Evolutionary conservation across 805 yeast species (phyloP), one percentile per base, ranked within the genome.

Genomic region (Candida ponderosae): DNA sequence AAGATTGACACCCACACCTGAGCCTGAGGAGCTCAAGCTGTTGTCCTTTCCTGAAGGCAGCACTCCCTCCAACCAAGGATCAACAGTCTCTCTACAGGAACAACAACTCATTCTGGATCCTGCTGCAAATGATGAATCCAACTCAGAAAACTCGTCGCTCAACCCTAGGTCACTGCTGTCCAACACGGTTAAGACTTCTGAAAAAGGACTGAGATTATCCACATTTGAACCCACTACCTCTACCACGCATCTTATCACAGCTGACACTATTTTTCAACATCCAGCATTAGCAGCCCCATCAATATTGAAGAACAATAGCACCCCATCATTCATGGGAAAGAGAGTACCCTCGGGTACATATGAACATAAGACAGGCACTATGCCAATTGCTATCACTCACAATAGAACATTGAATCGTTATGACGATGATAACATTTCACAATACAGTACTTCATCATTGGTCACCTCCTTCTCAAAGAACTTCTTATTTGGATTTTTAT

Each of bases 391-490:
- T 4, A 43, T 50, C 14, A 42, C 51, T 5, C 47, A 44, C 18
- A 46, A 43, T 30, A 28, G 48, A 2, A 41, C 46, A 18, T 43
- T 48, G 14, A 40, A 47, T 34, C 43, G 58, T 18, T 46, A 51
- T 32, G 65, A 62, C 14, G 55, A 53, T 30, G 67, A 65, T 38
- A 55, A 50, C 29, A 35, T 47, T 0, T 65, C 70, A 0, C 46
- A 54, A 20, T 54, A 56, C 21, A 63, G 69, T 44, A 50, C 66
- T 1, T 65, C 72, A 0, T 64, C 70, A 0, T 41, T 65, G 40
- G 65, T 70, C 1, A 59, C 70, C 1, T 65, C 71, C 0, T 50
- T 65, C 29, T 65, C 71, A 0, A 63, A 56, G 41, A 64, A 62
- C 40, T 65, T 65, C 41, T 46, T 66, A 6, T 65, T 62, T 39